Base-by-base conservation (phyloP, 2,329 filamentous ascomycete species). In the Hymenoscyphus occultus region DNA sequence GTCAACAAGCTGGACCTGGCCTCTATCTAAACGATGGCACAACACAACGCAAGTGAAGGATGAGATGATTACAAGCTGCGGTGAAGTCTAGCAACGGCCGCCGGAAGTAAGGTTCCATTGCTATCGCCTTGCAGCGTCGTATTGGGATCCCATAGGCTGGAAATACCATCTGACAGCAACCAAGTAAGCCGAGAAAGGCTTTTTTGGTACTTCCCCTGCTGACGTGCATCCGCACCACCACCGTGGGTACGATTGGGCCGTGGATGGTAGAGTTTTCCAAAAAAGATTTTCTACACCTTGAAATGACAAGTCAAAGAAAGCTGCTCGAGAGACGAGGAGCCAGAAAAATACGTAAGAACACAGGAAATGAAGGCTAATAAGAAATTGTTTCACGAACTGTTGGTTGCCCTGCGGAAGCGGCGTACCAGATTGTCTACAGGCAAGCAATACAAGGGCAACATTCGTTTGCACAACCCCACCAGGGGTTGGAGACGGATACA, bases 351-450 rank as follows among this genome's bases (percentile, higher is more conserved):
- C 5, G 45, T 51, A 51, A 9, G n/a, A 19, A 51, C 22, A 54
- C 19, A 54, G 48, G 48, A 54, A 19, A 54, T 54, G 48, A 54
- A 35, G 48, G 48, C 48, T 54, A 54, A 54, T 54, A 54, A 54
- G 48, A 54, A 54, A 54, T 54, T 28, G 48, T 54, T 54, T 54
- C 48, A 54, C 48, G 48, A 54, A 54, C 48, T 54, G 48, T 22
- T 51, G 45, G 45, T 22, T 22, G 45, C 45, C 45, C n/a, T 51
- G 45, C 5, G 45, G 5, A 12, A 13, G 40, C 5, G 14, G 14
- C 40, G 40, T 19, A n/a, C 14, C 2, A 7, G 14, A 48, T 48
- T n/a, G 14, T 48, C 22, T 51, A 22, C 19, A 28, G n/a, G 45
- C 19, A 51, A 51, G n/a, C n/a, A 51, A 51, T 19, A 48, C 45